A percentile compares a stretch with the other conserved stretches of the same genome.
phyloP scores from a whole-genome alignment of 129 eudicot genomes.

The Deinandra increscens region DNA sequence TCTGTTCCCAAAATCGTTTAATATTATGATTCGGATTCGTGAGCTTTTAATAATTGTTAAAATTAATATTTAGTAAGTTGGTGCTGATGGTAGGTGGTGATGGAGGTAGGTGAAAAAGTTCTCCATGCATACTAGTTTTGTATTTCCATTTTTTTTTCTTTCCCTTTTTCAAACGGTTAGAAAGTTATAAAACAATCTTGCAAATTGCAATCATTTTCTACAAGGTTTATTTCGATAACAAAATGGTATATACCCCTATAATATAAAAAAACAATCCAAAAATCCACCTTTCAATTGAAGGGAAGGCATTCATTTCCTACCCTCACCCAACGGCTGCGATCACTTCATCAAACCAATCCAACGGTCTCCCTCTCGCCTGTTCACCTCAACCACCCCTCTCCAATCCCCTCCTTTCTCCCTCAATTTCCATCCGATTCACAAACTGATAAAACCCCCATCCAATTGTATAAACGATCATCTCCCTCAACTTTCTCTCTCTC shows the following conservation, averaged over 20 bases:
- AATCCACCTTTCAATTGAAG: constrained; percentile 22
- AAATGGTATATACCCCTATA: constrained; percentile 33
- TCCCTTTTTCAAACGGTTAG: too few species aligned
- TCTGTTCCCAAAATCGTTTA: too few species aligned
- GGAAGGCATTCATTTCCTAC: constrained; percentile 46
- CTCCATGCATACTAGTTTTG: too few species aligned
- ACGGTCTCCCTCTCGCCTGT: constrained; percentile 28
- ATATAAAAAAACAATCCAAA: constrained; percentile 27
- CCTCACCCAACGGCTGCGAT: constrained; percentile 42
- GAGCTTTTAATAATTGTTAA: not conserved
- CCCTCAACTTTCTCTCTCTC: too few species aligned
- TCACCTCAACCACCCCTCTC: constrained; percentile 49
- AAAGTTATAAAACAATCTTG: not conserved
- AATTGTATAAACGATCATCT: constrained; percentile 8
- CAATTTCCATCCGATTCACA: constrained; percentile 15
- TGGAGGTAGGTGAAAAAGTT: constrained; percentile 1
- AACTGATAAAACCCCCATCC: constrained; percentile 6
- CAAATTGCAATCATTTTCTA: not conserved
- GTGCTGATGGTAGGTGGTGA: constrained; percentile 1
- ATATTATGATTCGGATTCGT: too few species aligned
- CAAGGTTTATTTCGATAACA: not conserved
- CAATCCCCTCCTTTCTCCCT: constrained; percentile 26
- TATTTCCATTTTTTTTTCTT: too few species aligned
- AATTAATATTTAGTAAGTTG: not conserved
- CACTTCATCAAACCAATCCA: constrained; percentile 22